Evolutionary conservation across 169 alveolate species (phyloP).

Genomic region (Babesia bigemina): DNA sequence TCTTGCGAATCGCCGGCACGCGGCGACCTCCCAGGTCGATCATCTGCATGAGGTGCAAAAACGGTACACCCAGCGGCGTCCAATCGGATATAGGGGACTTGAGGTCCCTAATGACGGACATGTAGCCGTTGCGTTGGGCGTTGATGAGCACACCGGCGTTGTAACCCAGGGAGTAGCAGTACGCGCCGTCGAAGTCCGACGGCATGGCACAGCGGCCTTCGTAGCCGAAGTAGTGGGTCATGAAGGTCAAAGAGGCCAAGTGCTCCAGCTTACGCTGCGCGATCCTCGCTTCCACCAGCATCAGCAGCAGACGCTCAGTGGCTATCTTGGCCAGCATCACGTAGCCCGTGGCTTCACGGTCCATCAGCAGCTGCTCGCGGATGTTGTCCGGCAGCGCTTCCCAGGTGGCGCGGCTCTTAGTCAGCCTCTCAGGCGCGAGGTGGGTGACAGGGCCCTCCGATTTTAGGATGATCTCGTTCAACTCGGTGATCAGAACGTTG

Average conservation of each 20-base stretch:
- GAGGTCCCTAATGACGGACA: constrained; percentile 89
- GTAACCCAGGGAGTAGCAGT: constrained; percentile 97
- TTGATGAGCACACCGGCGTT: constrained; percentile 90
- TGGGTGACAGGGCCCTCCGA: constrained; percentile 26
- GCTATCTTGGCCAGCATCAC: constrained; percentile 98
- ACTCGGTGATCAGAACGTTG: constrained; percentile 88
- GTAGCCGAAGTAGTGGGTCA: constrained; percentile 95
- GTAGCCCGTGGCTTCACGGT: constrained; percentile 98
- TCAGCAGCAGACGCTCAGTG: constrained; percentile 94
- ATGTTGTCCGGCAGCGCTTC: constrained; percentile 90
- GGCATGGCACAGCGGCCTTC: constrained; percentile 99
- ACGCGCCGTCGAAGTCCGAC: constrained; percentile 94
- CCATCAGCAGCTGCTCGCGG: constrained; percentile 93
- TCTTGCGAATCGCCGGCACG: constrained; percentile 89
- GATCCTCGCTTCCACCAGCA: constrained; percentile 84
- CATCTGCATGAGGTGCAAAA: constrained; percentile 81
- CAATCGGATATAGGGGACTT: constrained; percentile 85
- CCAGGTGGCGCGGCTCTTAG: constrained; percentile 78
- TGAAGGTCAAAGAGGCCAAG: constrained; percentile 69
- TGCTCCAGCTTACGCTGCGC: constrained; percentile 65
- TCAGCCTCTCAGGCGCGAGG: constrained; percentile 58
- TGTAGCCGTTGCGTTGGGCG: constrained; percentile 91
- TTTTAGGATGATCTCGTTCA: constrained; percentile 87
- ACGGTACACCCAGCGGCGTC: constrained; percentile 89
- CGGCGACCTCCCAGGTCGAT: constrained; percentile 65